These are phyloP conservation scores for Pharnaceum exiguum DNA, from an alignment of 148 eudicot genomes.

Conservation along the genomic window DNA sequence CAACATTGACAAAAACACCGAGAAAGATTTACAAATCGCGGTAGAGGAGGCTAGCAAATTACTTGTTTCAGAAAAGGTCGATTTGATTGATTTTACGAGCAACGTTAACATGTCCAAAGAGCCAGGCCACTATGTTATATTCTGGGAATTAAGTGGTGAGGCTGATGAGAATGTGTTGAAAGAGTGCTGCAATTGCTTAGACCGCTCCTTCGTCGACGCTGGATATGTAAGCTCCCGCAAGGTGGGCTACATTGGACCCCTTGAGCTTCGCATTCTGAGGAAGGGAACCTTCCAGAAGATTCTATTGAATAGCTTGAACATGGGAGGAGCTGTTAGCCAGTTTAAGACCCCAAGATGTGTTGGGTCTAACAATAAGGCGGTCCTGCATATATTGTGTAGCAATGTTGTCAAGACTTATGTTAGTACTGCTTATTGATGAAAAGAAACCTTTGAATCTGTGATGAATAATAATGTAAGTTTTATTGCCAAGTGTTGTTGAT, in stretches of 20 bases:
- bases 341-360: slow-evolving; percentile 88
- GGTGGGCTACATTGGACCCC: slow-evolving; percentile 53
- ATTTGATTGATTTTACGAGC: slow-evolving; percentile 82
- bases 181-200: slow-evolving; percentile 72
- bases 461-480: not conserved
- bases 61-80: slow-evolving; percentile 48
- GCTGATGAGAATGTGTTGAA: slow-evolving; percentile 42
- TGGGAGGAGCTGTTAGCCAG: slow-evolving; percentile 76
- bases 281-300: slow-evolving; percentile 78
- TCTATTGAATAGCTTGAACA: slow-evolving; percentile 50
- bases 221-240: slow-evolving; percentile 77
- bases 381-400: slow-evolving; percentile 49
- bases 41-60: slow-evolving; percentile 65
- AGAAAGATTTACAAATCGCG: slow-evolving; percentile 67
- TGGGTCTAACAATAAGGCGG: slow-evolving; percentile 31
- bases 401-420: slow-evolving; percentile 55
- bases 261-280: slow-evolving; percentile 63
- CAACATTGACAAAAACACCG: slow-evolving; percentile 96
- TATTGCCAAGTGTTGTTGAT: not conserved
- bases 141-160: slow-evolving; percentile 77
- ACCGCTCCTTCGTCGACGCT: slow-evolving; percentile 60
- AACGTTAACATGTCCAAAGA: slow-evolving; percentile 39
- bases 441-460: not conserved
- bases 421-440: slow-evolving; percentile 59
- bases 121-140: slow-evolving; percentile 78